Evolutionary conservation across 2,329 filamentous ascomycete genomes (phyloP).

Genomic region (Aspergillus sp.): DNA sequence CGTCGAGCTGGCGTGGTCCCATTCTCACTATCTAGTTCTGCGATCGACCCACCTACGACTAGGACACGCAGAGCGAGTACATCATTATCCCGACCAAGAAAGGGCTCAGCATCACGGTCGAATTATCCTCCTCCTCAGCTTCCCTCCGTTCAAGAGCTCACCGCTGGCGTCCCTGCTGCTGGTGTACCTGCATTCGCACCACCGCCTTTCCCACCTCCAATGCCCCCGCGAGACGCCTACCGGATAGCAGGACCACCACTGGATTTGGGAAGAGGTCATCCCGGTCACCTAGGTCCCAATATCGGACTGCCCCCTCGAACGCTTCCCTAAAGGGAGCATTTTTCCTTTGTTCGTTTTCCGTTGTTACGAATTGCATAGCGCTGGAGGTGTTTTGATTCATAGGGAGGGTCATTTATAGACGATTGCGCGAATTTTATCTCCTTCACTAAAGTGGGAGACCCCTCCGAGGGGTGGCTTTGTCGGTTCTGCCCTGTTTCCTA

Average conservation of each 20-base stretch:
- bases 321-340: constrained; percentile 28
- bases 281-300: constrained; percentile 31
- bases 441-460: background rate
- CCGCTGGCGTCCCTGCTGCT: constrained; percentile 46
- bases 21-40: constrained; percentile 67
- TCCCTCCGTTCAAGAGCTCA: constrained; percentile 48
- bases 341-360: constrained; percentile 16
- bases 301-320: constrained; percentile 38
- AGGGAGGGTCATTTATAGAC: constrained; percentile 31
- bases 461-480: background rate
- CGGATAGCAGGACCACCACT: constrained; percentile 30
- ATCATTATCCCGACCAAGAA: constrained; percentile 39
- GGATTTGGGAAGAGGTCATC: constrained; percentile 30
- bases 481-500: constrained; percentile 2
- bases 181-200: constrained; percentile 47
- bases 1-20: constrained; percentile 84
- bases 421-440: constrained; percentile 19
- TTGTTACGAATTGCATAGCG: constrained; percentile 42
- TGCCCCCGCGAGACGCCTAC: constrained; percentile 37
- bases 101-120: constrained; percentile 41
- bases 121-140: constrained; percentile 34
- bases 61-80: constrained; percentile 39
- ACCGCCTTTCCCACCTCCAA: constrained; percentile 32
- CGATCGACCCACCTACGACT: constrained; percentile 48
- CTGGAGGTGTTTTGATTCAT: constrained; percentile 35